A percentile compares a stretch with the other conserved stretches of the same genome.
These are phyloP conservation scores for Coprinopsis marcescibilis DNA, from an alignment of 768 basidiomycete species.

Conservation along the genomic window DNA sequence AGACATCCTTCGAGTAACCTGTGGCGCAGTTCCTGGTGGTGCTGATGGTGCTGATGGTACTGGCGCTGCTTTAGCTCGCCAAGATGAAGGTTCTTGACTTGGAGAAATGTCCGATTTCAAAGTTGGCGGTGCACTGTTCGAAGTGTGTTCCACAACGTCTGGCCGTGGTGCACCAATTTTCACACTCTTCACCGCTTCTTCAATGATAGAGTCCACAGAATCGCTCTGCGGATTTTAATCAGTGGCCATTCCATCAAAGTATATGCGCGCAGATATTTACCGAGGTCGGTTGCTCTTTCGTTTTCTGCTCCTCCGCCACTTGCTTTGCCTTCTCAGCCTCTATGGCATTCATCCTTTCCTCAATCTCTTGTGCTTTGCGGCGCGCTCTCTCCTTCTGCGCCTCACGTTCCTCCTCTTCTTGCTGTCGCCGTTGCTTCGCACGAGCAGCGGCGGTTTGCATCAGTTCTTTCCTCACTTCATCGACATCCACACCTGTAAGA, in stretches of 20 bases:
- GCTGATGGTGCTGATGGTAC: constrained; percentile 23
- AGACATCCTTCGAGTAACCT: constrained; percentile 16
- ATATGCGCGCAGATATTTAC: not conserved
- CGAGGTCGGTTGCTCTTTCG: not conserved
- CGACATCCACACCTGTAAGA: constrained; percentile 41
- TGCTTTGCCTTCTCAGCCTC: constrained; percentile 30
- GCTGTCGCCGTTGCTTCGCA: constrained; percentile 70
- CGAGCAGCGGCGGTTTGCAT: constrained; percentile 86
- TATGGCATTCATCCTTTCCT: constrained; percentile 54
- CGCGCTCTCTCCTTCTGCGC: constrained; percentile 75
- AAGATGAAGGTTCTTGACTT: constrained; percentile 49
- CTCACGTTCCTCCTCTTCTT: constrained; percentile 80
- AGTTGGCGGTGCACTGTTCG: too few species aligned
- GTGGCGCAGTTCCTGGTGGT: constrained; percentile 1
- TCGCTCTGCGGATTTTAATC: constrained; percentile 26
- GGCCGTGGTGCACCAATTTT: not conserved
- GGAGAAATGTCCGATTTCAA: constrained; percentile 7
- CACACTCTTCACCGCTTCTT: constrained; percentile 35
- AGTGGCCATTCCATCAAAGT: not conserved
- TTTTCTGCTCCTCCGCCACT: too few species aligned
- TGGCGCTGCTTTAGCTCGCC: constrained; percentile 51
- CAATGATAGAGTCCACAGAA: constrained; percentile 31
- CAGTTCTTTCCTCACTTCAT: constrained; percentile 62
- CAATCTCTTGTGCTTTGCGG: constrained; percentile 72
- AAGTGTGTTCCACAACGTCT: too few species aligned